A percentile compares a stretch with the other conserved stretches of the same genome.
Evolutionary conservation across 352 stramenopile genomes (phyloP).

Genomic region (Phytophthora palmivora): DNA sequence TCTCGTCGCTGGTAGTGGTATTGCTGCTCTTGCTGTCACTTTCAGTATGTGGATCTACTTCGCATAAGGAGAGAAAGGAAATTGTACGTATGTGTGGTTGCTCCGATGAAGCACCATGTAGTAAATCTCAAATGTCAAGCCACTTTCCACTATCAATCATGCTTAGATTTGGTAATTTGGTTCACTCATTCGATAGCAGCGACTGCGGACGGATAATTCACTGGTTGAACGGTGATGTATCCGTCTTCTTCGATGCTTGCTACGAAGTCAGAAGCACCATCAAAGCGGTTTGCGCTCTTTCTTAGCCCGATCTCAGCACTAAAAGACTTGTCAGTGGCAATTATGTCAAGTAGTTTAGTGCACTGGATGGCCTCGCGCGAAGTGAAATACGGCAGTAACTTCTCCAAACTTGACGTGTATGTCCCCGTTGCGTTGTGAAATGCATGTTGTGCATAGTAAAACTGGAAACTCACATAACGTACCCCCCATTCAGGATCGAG

Average conservation of each 20-base stretch:
- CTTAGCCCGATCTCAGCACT: slow-evolving; percentile 24
- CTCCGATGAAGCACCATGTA: slow-evolving; percentile 24
- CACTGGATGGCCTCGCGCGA: slow-evolving; percentile 32
- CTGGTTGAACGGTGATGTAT: slow-evolving; percentile 33
- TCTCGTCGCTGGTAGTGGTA: slow-evolving; percentile 47
- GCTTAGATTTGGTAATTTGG: not conserved
- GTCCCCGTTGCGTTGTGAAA: slow-evolving; percentile 33
- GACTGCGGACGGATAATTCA: not conserved
- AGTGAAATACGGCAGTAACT: slow-evolving; percentile 46
- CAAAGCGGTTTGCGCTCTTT: not conserved
- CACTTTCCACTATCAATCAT: slow-evolving; percentile 7
- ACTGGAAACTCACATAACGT: slow-evolving; percentile 62
- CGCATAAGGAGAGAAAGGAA: slow-evolving; percentile 26
- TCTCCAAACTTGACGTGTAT: slow-evolving; percentile 41
- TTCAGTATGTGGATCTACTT: slow-evolving; percentile 69
- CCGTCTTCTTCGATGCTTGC: slow-evolving; percentile 34
- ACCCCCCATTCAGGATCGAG: slow-evolving; percentile 57
- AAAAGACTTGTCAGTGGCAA: slow-evolving; percentile 22
- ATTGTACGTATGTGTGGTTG: slow-evolving; percentile 23
- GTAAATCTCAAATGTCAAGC: slow-evolving; percentile 28
- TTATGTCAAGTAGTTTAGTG: slow-evolving; percentile 27
- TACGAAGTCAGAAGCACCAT: slow-evolving; percentile 10
- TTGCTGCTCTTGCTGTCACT: slow-evolving; percentile 51
- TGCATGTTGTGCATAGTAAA: slow-evolving; percentile 72
- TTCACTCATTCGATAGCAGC: slow-evolving; percentile 13